Base-by-base conservation (phyloP, 768 basidiomycete species). In the Cystoderma amianthinum region DNA sequence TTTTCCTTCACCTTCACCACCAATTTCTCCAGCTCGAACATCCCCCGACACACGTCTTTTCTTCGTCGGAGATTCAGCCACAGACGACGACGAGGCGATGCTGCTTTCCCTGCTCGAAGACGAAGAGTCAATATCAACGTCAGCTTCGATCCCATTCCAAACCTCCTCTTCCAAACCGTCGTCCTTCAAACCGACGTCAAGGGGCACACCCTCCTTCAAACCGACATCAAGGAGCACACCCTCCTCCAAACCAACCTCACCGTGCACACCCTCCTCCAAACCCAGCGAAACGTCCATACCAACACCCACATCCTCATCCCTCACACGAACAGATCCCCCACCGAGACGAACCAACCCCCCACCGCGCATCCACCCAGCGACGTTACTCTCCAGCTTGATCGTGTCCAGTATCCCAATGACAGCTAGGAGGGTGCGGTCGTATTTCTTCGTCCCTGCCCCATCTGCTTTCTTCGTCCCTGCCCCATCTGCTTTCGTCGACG, bases 331-430 rank as follows among this genome's bases (percentile, higher is more conserved):
- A 33, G 30, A n/a, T 18, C 10, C 3, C 21, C 36, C 13, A 43
- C 28, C n/a, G 7, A 46, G 43, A 2, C 38, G 41, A 13, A 59
- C 28, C 16, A 83, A 57, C 0, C 80, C 80, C 1, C 82, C 81
- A 20, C 53, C 49, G 13, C 71, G 67, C 42, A 85, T 67, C 85
- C 85, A 87, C 15, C 69, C 75, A 0, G 82, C 77, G 17, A 87
- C 72, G 48, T 82, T 86, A 42, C 60, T 66, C 58, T 86, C 75
- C 36, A 50, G 39, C 55, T 78, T 81, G 11, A 80, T 47, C 11
- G 60, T 64, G 36, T 85, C 80, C 17, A 88, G 59, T 11, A 87
- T 63, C 5, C 85, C 85, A 11, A 86, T 61, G 9, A 85, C 71
- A 0, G 80, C 82, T 1, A 88, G 68, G 10, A 84, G 64, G 0